Base-by-base conservation (phyloP, 768 basidiomycete genomes). In the Lactarius akahatsu region DNA sequence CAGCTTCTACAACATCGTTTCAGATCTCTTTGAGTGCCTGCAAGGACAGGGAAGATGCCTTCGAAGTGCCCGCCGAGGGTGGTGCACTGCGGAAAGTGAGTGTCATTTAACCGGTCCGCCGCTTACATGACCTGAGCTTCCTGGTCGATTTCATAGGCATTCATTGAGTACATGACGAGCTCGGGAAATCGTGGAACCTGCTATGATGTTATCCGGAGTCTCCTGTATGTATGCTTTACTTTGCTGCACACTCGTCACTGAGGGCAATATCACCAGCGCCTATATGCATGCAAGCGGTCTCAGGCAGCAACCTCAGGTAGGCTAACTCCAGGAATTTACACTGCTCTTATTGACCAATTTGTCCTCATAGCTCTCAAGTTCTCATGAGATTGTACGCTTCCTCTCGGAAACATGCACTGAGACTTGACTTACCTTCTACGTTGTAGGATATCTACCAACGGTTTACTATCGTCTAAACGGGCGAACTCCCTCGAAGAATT, bases 11-110 rank as follows among this genome's bases (percentile, higher is more conserved):
- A 55, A 41, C 23, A 16, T 16, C 8, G 4, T 9, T 56, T 9
- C 32, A 65, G 64, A 43, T 65, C 0, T 60, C 58, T 45, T 32
- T 65, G 10, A 60, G 64, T 5, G 59, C 52, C 18, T 26, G 52
- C 32, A 55, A 26, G 23, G 32, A 60, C 5, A 6, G 20, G 1
- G 38, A 15, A 32, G 4, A 4, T 0, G 50, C 59, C 10, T 2
- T 28, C 8, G 64, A 60, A 40, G 55, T 30, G 16, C 6, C 8
- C 4, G 9, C 36, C 11, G 5, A 7, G 2, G 64, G 64, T 18
- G 64, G 59, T 7, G 64, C 52, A 1, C 5, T 65, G 52, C 20
- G 52, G 34, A 13, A 10, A 30, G 64, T 60, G 15, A 36, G 52
- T 32, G n/a, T 56, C 16, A 6, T 60, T 40, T 23, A n/a, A 30